These are phyloP conservation scores for Stygiomarasmius scandens DNA, from an alignment of 1,284 basidiomycete genomes.

Conservation along the genomic window DNA sequence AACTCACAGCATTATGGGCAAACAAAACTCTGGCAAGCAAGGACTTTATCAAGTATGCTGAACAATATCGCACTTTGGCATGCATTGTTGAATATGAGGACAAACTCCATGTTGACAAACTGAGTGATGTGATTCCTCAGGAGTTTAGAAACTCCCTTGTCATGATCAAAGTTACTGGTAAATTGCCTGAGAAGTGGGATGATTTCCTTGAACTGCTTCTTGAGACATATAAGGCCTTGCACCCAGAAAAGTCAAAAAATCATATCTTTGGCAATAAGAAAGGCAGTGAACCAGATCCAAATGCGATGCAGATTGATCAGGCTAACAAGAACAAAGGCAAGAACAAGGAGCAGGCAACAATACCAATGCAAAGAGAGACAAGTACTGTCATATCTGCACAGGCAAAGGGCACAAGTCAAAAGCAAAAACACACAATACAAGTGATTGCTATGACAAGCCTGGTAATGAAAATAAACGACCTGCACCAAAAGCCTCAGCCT, in stretches of 20 bases:
- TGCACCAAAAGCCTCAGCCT: neutral
- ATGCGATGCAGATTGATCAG: conserved; percentile 9
- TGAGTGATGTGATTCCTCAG: neutral
- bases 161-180: neutral
- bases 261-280: conserved; percentile 4
- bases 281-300: neutral
- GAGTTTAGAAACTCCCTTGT: conserved; percentile 3
- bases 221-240: conserved; percentile 1
- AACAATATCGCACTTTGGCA: conserved; percentile 6
- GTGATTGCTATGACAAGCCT: conserved; percentile 6
- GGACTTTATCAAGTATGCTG: conserved; percentile 10
- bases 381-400: conserved; percentile 1
- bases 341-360: neutral
- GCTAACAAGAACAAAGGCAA: conserved; percentile 3
- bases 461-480: conserved; percentile 5
- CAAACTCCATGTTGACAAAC: conserved; percentile 2
- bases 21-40: conserved; percentile 1
- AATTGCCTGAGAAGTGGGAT: neutral
- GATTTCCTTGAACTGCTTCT: conserved; percentile 4
- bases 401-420: conserved; percentile 2
- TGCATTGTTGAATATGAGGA: conserved; percentile 8
- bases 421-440: conserved; percentile 1
- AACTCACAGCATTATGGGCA: neutral
- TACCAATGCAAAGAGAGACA: neutral
- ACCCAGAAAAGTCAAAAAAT: conserved; percentile 4